A percentile compares a stretch with the other conserved stretches of the same genome.
Evolutionary conservation across 768 basidiomycete species (phyloP).

Genomic region (Hemileccinum rubropunctum): DNA sequence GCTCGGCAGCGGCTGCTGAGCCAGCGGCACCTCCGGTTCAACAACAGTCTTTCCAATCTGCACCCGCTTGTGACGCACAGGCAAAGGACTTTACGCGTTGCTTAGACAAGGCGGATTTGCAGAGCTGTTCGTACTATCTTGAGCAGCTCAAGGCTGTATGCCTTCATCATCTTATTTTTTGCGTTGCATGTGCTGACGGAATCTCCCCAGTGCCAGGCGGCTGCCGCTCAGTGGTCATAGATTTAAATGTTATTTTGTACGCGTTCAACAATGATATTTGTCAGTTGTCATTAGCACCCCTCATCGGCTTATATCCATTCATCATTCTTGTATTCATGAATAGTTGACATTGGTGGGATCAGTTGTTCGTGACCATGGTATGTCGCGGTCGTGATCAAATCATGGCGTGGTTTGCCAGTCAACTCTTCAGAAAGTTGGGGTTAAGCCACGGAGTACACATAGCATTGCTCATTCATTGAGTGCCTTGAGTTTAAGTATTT

Average conservation of each 20-base stretch:
- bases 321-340: neutral
- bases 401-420: neutral
- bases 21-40: conserved; percentile 45
- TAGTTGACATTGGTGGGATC: neutral
- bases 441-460: too few relatives aligned
- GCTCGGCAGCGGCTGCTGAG: conserved; percentile 41
- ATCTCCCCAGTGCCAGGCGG: conserved; percentile 63
- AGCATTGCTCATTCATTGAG: too few relatives aligned
- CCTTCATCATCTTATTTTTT: conserved; percentile 8
- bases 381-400: neutral
- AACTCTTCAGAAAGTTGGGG: too few relatives aligned
- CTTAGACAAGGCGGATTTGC: conserved; percentile 76
- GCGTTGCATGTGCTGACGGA: conserved; percentile 8
- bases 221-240: conserved; percentile 56
- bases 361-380: neutral
- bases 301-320: conserved; percentile 2
- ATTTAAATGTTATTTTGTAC: conserved; percentile 5
- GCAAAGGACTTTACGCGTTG: conserved; percentile 89
- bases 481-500: too few relatives aligned
- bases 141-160: conserved; percentile 86
- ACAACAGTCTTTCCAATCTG: conserved; percentile 43
- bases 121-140: conserved; percentile 82
- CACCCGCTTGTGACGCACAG: conserved; percentile 66
- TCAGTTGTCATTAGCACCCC: conserved; percentile 1
- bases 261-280: conserved; percentile 6